Base-by-base conservation (phyloP, 164 flowering plant species). In the Liriodendron chinense region DNA sequence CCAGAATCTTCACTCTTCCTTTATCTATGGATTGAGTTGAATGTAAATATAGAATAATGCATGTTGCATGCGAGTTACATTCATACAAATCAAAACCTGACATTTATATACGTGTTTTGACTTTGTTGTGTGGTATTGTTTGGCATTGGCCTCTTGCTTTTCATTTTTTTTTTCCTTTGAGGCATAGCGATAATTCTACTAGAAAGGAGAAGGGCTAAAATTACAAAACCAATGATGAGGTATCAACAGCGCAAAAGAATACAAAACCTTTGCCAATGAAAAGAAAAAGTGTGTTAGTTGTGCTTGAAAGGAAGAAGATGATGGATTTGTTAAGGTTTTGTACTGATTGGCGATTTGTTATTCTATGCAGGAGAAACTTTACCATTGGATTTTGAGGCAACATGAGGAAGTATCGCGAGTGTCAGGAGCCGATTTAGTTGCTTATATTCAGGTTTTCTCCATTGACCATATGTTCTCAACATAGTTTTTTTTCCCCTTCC, bases 341-440 rank as follows among this genome's bases (percentile, higher is more conserved):
- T 34, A 34, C 43, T 34, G 5, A 34, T 2, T 1, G 4, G 4
- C 3, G 43, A 34, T 34, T 34, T 34, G 43, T 67, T 70, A 70
- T 49, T 71, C 21, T 73, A 47, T 83, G 63, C 83, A 92, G 98
- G 98, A 94, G 72, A 94, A 94, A 77, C 89, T 94, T 16, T 91
- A 91, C 72, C 92, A 89, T 18, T 94, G 95, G 97, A 87, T 92
- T 47, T 81, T 80, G 86, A 86, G 91, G 73, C 95, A 92, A 78
- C 89, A 92, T 78, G 95, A 90, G 77, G 91, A 78, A 73, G 95
- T 97, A 65, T 80, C 89, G 9, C 87, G 95, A 81, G 90, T 90
- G 72, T 70, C 82, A 22, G 82, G 90, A 48, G 78, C 74, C 47
- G 98, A 92, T 76, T 82, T 92, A 76, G 63, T 92, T 50, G 74